Conservation (phyloP, 495 filamentous ascomycete species). For the Talaromyces ruber region DNA sequence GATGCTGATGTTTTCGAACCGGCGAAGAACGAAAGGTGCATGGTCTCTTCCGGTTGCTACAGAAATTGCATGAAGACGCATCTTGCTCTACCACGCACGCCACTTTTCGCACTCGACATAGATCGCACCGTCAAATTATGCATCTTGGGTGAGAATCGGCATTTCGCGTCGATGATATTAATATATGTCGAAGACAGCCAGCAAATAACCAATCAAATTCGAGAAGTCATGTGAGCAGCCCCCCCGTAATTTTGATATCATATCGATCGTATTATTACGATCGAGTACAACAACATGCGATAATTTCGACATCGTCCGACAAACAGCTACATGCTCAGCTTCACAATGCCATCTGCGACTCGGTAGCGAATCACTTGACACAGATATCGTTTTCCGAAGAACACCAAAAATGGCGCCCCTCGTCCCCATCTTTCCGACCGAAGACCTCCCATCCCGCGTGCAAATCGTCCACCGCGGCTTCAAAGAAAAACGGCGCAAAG, state of each 20-base stretch:
- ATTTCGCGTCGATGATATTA: not conserved
- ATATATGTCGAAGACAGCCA: not conserved
- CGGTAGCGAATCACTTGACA: not conserved
- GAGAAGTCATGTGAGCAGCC: not conserved
- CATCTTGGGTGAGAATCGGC: not conserved
- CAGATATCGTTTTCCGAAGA: not conserved
- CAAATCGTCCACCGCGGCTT: conserved; percentile 32
- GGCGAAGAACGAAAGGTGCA: not conserved
- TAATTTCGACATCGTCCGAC: not conserved
- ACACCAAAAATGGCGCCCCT: conserved; percentile 30
- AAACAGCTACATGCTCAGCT: not conserved
- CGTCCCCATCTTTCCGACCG: conserved; percentile 29
- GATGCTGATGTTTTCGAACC: not conserved
- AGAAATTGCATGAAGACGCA: not conserved
- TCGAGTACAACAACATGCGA: not conserved
- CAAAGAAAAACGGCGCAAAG: conserved; percentile 35
- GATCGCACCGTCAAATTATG: not conserved
- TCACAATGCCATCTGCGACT: not conserved
- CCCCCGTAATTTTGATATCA: not conserved
- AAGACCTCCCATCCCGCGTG: conserved; percentile 31
- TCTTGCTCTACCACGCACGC: not conserved
- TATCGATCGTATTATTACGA: not conserved
- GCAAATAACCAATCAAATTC: not conserved
- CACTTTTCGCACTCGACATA: not conserved
- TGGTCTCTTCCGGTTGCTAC: not conserved